Percentiles rank a stretch among this genome's conserved stretches.
Evolutionary conservation across 345 rosid species (phyloP).

Genomic region (Draba incana): DNA sequence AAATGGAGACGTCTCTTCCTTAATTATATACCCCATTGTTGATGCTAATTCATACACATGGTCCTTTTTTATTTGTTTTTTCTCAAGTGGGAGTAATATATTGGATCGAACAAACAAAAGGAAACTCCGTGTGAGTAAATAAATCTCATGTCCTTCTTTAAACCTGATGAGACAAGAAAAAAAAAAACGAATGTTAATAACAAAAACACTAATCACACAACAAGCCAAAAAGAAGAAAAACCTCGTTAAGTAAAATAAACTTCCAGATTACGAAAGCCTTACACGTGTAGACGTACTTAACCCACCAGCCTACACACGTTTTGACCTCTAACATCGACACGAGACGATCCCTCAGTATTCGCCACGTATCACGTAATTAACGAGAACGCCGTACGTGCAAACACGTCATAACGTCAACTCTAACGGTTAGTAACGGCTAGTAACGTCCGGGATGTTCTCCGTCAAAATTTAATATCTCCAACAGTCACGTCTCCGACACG

Average conservation of each 20-base stretch:
- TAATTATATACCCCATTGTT: no score
- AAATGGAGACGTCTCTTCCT: no score
- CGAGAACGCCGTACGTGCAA: slow-evolving; percentile 21
- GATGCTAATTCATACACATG: background rate
- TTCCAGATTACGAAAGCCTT: background rate
- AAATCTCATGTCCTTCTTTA: slow-evolving; percentile 12
- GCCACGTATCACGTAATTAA: slow-evolving; percentile 35
- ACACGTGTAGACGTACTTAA: slow-evolving; percentile 25
- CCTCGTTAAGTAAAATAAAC: slow-evolving; percentile 19
- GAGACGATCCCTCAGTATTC: background rate
- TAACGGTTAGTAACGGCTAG: slow-evolving; percentile 21
- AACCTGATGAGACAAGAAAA: slow-evolving; percentile 17
- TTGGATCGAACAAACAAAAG: background rate
- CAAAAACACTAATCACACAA: background rate
- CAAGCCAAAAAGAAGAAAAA: background rate
- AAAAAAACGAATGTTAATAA: slow-evolving; percentile 8
- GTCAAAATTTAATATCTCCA: slow-evolving; percentile 23
- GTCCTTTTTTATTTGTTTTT: background rate
- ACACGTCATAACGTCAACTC: slow-evolving; percentile 29
- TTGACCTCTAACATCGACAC: slow-evolving; percentile 14
- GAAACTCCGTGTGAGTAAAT: slow-evolving; percentile 24
- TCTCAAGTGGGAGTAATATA: background rate
- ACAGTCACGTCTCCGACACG: slow-evolving; percentile 16
- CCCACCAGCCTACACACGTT: slow-evolving; percentile 14
- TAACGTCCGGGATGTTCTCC: background rate